Base-by-base conservation (phyloP, 1,139 yeast species). In the Saccharomyces hybrid region DNA sequence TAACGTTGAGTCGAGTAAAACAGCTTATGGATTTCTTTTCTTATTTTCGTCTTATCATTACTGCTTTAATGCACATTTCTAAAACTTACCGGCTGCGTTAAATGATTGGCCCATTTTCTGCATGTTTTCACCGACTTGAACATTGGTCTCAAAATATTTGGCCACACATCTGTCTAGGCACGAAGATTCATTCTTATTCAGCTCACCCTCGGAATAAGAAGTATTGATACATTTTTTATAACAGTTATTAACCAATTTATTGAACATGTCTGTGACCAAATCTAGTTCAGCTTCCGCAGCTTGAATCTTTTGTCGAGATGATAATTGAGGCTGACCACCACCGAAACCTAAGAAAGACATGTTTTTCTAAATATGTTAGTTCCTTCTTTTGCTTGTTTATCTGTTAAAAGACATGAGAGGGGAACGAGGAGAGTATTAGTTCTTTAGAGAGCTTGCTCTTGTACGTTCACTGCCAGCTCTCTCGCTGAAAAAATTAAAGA, bases 81-180 rank as follows among this genome's bases (percentile, higher is more conserved):
- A 68, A 42, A 66, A 62, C 53, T 66, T 66, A 53, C 73, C 73
- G 58, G 74, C 75, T 46, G 71, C 65, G 46, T 56, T 59, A 63
- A 74, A 73, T 46, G 71, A 66, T 57, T 73, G 85, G 52, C 91
- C 91, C 72, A 85, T 73, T 67, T 81, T 79, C 74, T 85, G 90
- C 90, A 85, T 84, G 71, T 83, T 80, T 68, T 91, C 98, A 63
- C 98, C 98, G 61, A 95, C 96, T 76, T 90, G 88, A 61, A 89
- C 95, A 72, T 93, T 93, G 62, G 96, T 90, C 66, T 90, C 97
- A 65, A 95, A 95, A 75, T 93, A 93, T 74, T 93, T 93, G 66
- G 96, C 83, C 59, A 93, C 99, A 76, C 99, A 93, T 78, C 99
- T 85, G 76, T 93, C 99, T 63, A 95, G 80, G 73, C 99, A 93